These are phyloP conservation scores for Zopfia rhizophila DNA, from an alignment of 2,329 filamentous ascomycete species.

Conservation along the genomic window DNA sequence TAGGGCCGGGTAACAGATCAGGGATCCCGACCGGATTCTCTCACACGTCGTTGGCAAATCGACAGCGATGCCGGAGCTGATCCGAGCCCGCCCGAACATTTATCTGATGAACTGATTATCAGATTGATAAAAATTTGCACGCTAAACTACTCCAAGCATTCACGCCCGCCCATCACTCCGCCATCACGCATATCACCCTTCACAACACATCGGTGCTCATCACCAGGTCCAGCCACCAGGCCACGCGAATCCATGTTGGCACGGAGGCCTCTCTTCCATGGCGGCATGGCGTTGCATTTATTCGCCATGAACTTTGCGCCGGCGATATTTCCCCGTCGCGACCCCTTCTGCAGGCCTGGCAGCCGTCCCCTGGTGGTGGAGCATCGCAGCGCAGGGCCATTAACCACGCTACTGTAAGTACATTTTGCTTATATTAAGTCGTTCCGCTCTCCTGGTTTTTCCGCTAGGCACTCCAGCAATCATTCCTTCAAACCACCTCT, in stretches of 20 bases:
- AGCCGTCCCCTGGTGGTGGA: background rate
- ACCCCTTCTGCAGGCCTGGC: background rate
- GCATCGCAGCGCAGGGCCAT: no score
- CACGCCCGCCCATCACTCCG: background rate
- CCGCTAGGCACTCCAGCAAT: no score
- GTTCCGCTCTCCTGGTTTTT: background rate
- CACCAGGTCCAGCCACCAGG: background rate
- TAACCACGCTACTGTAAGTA: background rate
- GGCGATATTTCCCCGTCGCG: background rate
- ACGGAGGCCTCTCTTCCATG: background rate
- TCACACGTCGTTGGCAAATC: no score
- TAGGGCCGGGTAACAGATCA: background rate
- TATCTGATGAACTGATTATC: no score
- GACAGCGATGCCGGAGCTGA: background rate
- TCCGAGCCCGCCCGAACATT: slow-evolving; percentile 5
- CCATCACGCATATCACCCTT: background rate
- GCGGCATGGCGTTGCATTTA: slow-evolving; percentile 2
- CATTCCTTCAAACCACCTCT: no score
- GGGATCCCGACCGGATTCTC: no score
- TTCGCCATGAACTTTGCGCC: background rate
- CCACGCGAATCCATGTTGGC: background rate
- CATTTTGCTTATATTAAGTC: background rate
- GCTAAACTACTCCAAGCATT: background rate
- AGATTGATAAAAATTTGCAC: slow-evolving; percentile 9
- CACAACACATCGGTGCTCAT: background rate